phyloP scores from a whole-genome alignment of 768 basidiomycete species.

The Hericium coralloides region DNA sequence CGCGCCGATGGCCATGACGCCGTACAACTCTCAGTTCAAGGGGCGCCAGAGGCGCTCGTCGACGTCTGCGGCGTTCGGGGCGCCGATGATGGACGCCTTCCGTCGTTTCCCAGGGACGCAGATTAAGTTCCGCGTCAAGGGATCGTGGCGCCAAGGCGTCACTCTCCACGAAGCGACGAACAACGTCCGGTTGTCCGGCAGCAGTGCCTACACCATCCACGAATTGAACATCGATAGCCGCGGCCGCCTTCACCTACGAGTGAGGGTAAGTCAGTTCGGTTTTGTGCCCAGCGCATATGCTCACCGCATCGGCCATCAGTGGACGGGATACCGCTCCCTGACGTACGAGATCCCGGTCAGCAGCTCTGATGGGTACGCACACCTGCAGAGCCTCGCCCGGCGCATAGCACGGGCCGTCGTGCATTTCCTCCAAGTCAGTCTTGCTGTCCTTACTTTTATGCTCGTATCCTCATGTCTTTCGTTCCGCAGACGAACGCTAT shows the following conservation, averaged over 20 bases:
- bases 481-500: constrained; percentile 7
- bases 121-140: constrained; percentile 12
- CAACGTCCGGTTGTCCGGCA: constrained; percentile 5
- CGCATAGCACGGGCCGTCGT: constrained; percentile 11
- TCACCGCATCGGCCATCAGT: constrained; percentile 1
- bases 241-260: constrained; percentile 8
- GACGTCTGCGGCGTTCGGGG: constrained; percentile 2
- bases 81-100: background rate
- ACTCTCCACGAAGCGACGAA: constrained; percentile 6
- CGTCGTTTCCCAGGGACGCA: background rate
- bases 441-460: background rate
- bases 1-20: constrained; percentile 9
- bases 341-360: constrained; percentile 12
- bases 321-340: constrained; percentile 11
- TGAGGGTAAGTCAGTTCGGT: constrained; percentile 7
- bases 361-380: constrained; percentile 4
- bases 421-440: constrained; percentile 12
- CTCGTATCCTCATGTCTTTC: background rate
- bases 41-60: constrained; percentile 10
- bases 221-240: constrained; percentile 6
- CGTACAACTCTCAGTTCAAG: constrained; percentile 5
- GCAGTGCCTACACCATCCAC: constrained; percentile 3
- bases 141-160: constrained; percentile 6
- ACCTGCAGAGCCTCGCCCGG: constrained; percentile 11
- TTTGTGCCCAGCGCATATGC: background rate